Conservation (phyloP, 768 basidiomycete species). For the Cystofilobasidium bisporidii region DNA sequence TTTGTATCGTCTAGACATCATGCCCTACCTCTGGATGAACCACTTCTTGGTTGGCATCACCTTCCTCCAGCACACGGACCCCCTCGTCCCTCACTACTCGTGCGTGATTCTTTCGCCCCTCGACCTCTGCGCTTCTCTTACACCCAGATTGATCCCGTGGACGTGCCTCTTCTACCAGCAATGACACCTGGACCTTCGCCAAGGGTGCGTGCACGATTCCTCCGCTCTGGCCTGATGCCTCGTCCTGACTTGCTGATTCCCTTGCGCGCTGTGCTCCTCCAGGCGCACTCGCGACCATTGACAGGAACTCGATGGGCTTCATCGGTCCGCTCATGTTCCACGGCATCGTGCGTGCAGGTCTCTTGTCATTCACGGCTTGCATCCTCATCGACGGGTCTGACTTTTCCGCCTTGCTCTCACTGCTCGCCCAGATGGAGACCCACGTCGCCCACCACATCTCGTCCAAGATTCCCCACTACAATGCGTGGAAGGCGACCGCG, state of each 20-base stretch:
- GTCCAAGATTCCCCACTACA: constrained; percentile 88
- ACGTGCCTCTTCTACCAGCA: constrained; percentile 39
- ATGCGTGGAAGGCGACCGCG: constrained; percentile 73
- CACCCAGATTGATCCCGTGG: not conserved
- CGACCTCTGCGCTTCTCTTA: not conserved
- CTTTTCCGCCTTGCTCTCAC: not conserved
- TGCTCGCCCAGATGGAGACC: constrained; percentile 26
- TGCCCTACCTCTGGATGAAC: constrained; percentile 71
- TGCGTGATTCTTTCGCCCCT: not conserved
- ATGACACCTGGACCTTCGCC: constrained; percentile 74
- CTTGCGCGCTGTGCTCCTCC: too few relatives aligned
- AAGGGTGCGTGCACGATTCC: too few relatives aligned
- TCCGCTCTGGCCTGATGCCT: too few relatives aligned
- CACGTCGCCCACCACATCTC: constrained; percentile 53
- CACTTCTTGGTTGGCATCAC: constrained; percentile 89
- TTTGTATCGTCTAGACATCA: constrained; percentile 50
- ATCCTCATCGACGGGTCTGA: not conserved
- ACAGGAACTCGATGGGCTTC: constrained; percentile 64
- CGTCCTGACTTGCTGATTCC: too few relatives aligned
- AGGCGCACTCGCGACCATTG: constrained; percentile 84
- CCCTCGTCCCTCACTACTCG: constrained; percentile 51
- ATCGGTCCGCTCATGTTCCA: constrained; percentile 50
- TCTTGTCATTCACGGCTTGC: not conserved
- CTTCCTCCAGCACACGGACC: constrained; percentile 97
- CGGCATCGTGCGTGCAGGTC: constrained; percentile 17